These are phyloP conservation scores for Emmonsiellopsis sp. DNA, from an alignment of 2,329 filamentous ascomycete genomes.

Conservation along the genomic window DNA sequence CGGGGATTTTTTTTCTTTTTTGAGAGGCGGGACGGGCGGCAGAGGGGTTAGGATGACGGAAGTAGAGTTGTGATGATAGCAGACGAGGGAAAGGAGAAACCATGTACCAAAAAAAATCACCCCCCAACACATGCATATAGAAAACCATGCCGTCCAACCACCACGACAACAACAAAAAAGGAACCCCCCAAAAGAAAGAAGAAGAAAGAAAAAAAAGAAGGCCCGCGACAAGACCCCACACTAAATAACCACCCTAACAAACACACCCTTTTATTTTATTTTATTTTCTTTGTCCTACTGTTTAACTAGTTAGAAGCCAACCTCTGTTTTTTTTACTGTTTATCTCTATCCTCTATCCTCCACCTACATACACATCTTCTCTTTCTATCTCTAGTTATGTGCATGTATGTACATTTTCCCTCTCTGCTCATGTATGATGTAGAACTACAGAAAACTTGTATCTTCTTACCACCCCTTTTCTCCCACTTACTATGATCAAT, in stretches of 20 bases:
- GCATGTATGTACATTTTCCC: neutral
- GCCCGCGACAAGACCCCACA: neutral
- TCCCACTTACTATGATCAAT: too few species aligned
- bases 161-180: too few species aligned
- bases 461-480: too few species aligned
- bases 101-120: conserved; percentile 2
- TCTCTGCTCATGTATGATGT: too few species aligned
- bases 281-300: neutral
- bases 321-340: neutral
- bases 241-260: neutral
- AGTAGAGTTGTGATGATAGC: neutral
- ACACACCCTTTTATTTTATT: neutral
- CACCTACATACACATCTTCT: neutral
- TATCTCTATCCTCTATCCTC: too few species aligned
- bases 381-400: neutral
- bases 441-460: too few species aligned
- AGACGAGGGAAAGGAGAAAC: neutral
- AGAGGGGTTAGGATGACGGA: neutral
- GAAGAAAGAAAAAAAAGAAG: neutral
- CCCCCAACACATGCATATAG: neutral
- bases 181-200: neutral
- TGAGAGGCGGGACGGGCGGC: neutral
- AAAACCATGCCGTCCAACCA: neutral
- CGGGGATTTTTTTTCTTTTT: neutral
- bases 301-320: too few species aligned